Base-by-base conservation (phyloP, 176 grass and related monocot genomes). In the Bolboschoenus planiculmis region DNA sequence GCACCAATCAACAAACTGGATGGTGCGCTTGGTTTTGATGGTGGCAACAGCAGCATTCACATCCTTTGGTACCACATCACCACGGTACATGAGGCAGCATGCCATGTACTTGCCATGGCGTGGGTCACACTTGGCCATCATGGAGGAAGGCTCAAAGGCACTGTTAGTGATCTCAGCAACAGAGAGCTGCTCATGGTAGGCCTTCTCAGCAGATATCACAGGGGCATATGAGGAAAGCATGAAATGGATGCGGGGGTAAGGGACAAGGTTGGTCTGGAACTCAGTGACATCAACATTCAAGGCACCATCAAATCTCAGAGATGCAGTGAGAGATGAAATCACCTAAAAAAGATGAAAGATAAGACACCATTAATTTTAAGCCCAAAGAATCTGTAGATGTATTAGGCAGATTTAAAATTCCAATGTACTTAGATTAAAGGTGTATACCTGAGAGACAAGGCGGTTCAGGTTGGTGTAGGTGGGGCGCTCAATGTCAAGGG, bases 111-210 rank as follows among this genome's bases (percentile, higher is more conserved):
- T 80, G 51, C 78, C 78, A 27, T 80, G 78, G 5, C 78, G 51
- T 8, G 78, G 78, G 11, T 80, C 78, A 6, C 78, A 80, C 78
- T 80, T 80, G 54, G 78, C 78, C 78, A 80, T 80, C 78, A 80
- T 80, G 33, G 54, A 58, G 53, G 78, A 80, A 37, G 78, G 78
- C 35, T 80, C 78, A 58, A 80, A 80, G 11, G 78, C 78, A 57
- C 78, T 80, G 78, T 80, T 80, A 8, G 78, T 80, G 20, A 80
- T 80, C 78, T 80, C 78, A 57, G 78, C 78, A 57, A 80, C 78
- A 80, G 56, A 81, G 0, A 81, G 56, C 13, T 81, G 79, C 79
- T 81, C 79, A 61, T 81, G 79, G 21, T 81, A 81, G 0, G 79
- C 79, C 56, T 81, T 81, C 79, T 81, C 79, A 21, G 79, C 79